Conservation (phyloP, 371 early-diverging fungal species). For the Smittium mucronatum region DNA sequence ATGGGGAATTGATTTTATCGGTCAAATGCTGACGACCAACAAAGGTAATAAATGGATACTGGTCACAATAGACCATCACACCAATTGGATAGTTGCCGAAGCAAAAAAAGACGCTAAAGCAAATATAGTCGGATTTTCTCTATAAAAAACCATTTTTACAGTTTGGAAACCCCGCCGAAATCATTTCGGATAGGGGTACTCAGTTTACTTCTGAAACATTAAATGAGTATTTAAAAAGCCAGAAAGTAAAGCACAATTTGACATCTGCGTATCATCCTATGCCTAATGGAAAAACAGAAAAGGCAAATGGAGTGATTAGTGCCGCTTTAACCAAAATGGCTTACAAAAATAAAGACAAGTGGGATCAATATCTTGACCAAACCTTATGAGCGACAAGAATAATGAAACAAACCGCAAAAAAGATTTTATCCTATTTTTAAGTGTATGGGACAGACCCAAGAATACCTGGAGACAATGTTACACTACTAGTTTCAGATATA, state of each 20-base stretch:
- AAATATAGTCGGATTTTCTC: constrained; percentile 23
- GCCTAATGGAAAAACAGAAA: constrained; percentile 24
- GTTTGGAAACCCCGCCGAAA: constrained; percentile 25
- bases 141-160: constrained; percentile 24
- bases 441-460: too few species aligned
- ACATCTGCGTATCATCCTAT: constrained; percentile 26
- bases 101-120: constrained; percentile 22
- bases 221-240: constrained; percentile 9
- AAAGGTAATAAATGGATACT: constrained; percentile 32
- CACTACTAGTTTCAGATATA: too few species aligned
- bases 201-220: constrained; percentile 19
- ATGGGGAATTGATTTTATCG: constrained; percentile 33
- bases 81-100: constrained; percentile 33
- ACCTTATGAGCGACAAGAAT: constrained; percentile 5
- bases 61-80: constrained; percentile 32
- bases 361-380: constrained; percentile 14
- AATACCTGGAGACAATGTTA: too few species aligned
- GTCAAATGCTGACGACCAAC: constrained; percentile 19
- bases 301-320: constrained; percentile 16
- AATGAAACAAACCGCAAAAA: too few species aligned
- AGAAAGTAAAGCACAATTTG: constrained; percentile 10
- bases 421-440: too few species aligned
- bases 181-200: constrained; percentile 30
- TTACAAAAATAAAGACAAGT: constrained; percentile 7
- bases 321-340: constrained; percentile 3